Base-by-base conservation (phyloP, 1,139 yeast genomes). In the Meyerozyma sp. region DNA sequence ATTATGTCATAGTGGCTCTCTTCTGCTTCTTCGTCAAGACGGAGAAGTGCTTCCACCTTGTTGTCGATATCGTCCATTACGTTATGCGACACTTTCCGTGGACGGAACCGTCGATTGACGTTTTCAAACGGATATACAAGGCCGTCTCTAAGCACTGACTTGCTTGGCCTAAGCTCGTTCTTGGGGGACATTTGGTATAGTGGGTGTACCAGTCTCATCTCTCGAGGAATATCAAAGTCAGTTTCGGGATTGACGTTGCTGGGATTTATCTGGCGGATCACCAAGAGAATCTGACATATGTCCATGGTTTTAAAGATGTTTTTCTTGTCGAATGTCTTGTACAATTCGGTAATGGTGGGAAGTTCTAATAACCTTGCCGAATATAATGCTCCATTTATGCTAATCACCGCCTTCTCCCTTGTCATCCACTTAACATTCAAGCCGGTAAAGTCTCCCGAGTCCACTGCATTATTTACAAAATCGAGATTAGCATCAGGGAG, bases 251-350 rank as follows among this genome's bases (percentile, higher is more conserved):
- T 66, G 26, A 70, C 56, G 34, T 66, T 66, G 8, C 62, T 56
- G 3, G 75, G 75, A 42, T 80, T 74, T 8, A 90, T 75, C 7
- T 77, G 72, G 44, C 79, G 82, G 5, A 90, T 72, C 4, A 93
- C 94, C 13, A 91, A 66, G 41, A 94, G 67, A 70, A 94, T 86
- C 62, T 94, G 98, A 46, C 88, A 81, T 8, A 93, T 71, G 61
- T 94, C 98, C 32, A 90, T 74, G 0, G 94, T 82, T 59, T 94
- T 94, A 68, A 85, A 84, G 29, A 93, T 77, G 57, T 89, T 93
- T 62, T 91, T 93, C 57, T 85, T 79, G 60, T 94, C 98, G 26
- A 91, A 79, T 2, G 96, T 84, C 63, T 94, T 94, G 59, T 84
- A 89, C 7, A 88, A 80, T 59, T 94, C 98, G 4, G 90, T 79